These are phyloP conservation scores for Phytomonas sp. DNA, from an alignment of 208 protist species.

Conservation along the genomic window DNA sequence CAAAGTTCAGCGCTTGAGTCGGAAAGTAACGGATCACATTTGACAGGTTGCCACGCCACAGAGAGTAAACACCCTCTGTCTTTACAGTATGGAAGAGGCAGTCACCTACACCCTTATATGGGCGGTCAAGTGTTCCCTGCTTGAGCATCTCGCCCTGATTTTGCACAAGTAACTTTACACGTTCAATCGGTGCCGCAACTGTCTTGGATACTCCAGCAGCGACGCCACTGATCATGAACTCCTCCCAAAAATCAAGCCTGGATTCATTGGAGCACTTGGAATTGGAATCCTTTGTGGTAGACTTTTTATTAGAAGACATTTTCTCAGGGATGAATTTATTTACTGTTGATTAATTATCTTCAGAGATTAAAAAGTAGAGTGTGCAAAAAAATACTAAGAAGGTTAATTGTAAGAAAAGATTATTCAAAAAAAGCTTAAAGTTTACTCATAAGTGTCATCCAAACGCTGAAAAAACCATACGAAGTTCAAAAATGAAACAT, in stretches of 20 bases:
- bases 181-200: conserved; percentile 91
- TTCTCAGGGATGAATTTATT: background rate
- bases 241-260: conserved; percentile 58
- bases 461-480: background rate
- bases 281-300: conserved; percentile 15
- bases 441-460: background rate
- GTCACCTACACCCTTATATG: conserved; percentile 93
- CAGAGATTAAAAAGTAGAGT: background rate
- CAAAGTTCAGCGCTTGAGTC: conserved; percentile 97
- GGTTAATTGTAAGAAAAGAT: conserved; percentile 3
- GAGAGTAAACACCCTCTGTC: conserved; percentile 90
- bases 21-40: conserved; percentile 98
- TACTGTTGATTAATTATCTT: conserved; percentile 2
- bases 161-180: conserved; percentile 94
- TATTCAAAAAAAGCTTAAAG: background rate
- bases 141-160: conserved; percentile 84
- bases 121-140: conserved; percentile 58
- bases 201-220: conserved; percentile 89
- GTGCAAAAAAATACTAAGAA: conserved; percentile 5
- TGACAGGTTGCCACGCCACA: conserved; percentile 96
- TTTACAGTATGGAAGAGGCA: conserved; percentile 89
- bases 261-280: conserved; percentile 22
- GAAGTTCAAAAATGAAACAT: conserved; percentile 9
- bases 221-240: conserved; percentile 79
- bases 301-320: conserved; percentile 11